Conservation (phyloP, 2,329 filamentous ascomycete genomes). For the Hymenoscyphus albidus region DNA sequence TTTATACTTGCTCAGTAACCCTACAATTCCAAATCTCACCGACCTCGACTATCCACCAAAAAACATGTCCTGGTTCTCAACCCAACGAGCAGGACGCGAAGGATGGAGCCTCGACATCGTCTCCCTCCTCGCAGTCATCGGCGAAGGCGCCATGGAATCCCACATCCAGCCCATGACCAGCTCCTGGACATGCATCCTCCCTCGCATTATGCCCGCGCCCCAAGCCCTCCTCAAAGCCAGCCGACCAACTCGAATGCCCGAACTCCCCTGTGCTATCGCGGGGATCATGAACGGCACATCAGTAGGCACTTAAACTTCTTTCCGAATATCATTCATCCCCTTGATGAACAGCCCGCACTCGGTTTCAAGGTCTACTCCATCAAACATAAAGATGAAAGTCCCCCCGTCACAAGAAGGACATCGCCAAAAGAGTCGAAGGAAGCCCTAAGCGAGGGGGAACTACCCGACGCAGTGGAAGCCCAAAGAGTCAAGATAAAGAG, state of each 20-base stretch:
- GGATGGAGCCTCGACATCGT: slow-evolving; percentile 59
- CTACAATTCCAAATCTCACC: too few species aligned
- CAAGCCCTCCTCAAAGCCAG: slow-evolving; percentile 57
- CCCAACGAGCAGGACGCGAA: slow-evolving; percentile 34
- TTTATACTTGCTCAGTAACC: too few species aligned
- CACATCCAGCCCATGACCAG: slow-evolving; percentile 57
- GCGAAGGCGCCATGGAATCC: slow-evolving; percentile 55
- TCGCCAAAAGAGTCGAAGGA: neutral
- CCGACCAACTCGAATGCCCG: slow-evolving; percentile 53
- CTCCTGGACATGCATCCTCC: slow-evolving; percentile 54
- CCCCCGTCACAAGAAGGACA: neutral
- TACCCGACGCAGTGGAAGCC: slow-evolving; percentile 15
- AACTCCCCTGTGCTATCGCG: slow-evolving; percentile 50
- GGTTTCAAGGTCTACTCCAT: slow-evolving; percentile 49
- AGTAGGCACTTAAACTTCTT: slow-evolving; percentile 58
- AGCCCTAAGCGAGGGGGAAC: slow-evolving; percentile 13
- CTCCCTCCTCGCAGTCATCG: slow-evolving; percentile 59
- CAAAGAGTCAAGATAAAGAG: slow-evolving; percentile 14
- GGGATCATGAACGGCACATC: slow-evolving; percentile 56
- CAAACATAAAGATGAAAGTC: slow-evolving; percentile 36
- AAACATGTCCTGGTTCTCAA: slow-evolving; percentile 42
- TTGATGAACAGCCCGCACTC: slow-evolving; percentile 47
- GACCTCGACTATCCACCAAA: too few species aligned
- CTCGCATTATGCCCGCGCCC: slow-evolving; percentile 58
- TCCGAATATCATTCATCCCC: slow-evolving; percentile 55